Percentiles rank a stretch among this genome's conserved stretches.
Conservation (phyloP, 345 rosid species). For the Durio zibethinus region DNA sequence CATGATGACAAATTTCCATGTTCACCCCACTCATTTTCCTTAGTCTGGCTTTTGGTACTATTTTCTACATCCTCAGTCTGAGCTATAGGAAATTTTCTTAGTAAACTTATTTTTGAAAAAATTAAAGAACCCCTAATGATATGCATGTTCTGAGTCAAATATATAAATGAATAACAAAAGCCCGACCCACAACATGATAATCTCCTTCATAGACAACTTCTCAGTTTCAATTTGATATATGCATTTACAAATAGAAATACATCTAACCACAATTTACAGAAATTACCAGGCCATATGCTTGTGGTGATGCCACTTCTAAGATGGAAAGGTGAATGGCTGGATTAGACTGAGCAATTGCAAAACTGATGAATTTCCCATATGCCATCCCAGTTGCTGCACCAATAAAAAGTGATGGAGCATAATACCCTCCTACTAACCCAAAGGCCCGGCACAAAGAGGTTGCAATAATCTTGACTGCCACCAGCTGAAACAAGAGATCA, state of each 20-base stretch:
- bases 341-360: slow-evolving; percentile 52
- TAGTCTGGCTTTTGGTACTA: not conserved
- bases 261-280: slow-evolving; percentile 6
- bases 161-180: not conserved
- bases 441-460: slow-evolving; percentile 91
- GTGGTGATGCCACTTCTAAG: slow-evolving; percentile 89
- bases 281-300: slow-evolving; percentile 94
- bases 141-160: not conserved
- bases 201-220: not conserved
- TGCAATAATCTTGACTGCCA: slow-evolving; percentile 73
- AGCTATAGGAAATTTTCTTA: not conserved
- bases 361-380: slow-evolving; percentile 75
- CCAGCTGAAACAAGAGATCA: slow-evolving; percentile 74
- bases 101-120: not conserved
- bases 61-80: not conserved
- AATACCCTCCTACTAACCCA: slow-evolving; percentile 90
- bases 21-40: not conserved
- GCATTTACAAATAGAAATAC: not conserved
- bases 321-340: slow-evolving; percentile 53
- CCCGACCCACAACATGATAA: not conserved
- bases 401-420: slow-evolving; percentile 93
- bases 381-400: slow-evolving; percentile 98
- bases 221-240: not conserved
- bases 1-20: not conserved
- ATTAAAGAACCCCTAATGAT: not conserved